These are phyloP conservation scores for Dacryopinax spathularia DNA, from an alignment of 768 basidiomycete species.

Conservation along the genomic window DNA sequence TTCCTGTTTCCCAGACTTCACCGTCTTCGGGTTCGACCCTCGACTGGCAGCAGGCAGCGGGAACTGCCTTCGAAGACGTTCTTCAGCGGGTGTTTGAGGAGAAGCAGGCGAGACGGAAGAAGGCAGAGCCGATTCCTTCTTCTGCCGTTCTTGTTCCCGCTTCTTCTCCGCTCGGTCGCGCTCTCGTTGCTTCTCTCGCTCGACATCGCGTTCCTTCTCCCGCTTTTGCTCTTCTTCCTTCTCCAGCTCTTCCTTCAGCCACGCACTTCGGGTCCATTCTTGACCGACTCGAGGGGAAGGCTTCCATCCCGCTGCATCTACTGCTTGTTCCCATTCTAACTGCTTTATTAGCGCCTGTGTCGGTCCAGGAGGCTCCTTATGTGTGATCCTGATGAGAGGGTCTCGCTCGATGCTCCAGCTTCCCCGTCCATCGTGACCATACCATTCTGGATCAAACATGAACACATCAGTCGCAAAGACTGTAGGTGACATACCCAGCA, in stretches of 20 bases:
- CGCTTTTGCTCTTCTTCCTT: not conserved
- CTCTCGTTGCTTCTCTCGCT: not conserved
- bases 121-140: not conserved
- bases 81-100: not conserved
- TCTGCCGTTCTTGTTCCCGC: not conserved
- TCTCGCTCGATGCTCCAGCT: conserved; percentile 18
- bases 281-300: not conserved
- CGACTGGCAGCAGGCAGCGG: not conserved
- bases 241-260: not conserved
- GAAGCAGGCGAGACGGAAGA: not conserved
- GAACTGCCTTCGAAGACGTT: not conserved
- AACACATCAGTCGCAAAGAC: not conserved
- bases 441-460: conserved; percentile 22
- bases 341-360: not conserved
- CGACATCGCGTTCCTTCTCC: not conserved
- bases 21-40: not conserved
- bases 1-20: not conserved
- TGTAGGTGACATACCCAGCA: conserved; percentile 18
- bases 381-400: not conserved
- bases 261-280: not conserved
- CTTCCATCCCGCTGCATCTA: not conserved
- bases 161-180: not conserved
- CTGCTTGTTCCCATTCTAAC: not conserved
- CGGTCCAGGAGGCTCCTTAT: not conserved
- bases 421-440: conserved; percentile 25